Base-by-base conservation (phyloP, 164 flowering plant species). In the Cinnamomum micranthum region DNA sequence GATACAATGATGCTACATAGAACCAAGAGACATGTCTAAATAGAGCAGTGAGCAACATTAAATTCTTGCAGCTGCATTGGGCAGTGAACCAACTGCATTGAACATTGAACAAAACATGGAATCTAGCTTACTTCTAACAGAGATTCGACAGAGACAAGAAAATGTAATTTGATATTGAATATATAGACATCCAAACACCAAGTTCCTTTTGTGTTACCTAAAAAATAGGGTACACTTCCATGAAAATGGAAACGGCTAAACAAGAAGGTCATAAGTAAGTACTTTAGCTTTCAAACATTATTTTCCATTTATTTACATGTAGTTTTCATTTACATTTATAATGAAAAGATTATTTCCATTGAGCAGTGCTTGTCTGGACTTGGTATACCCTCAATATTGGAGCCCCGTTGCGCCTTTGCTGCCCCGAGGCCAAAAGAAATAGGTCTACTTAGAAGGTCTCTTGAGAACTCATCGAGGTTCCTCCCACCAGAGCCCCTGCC, bases 341-440 rank as follows among this genome's bases (percentile, higher is more conserved):
- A 2, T 71, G 35, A n/a, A 35, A 35, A 35, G 41, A 35, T 6
- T n/a, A 4, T 25, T 55, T 71, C 17, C 15, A 41, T n/a, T 33
- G 0, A 74, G 69, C 41, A 85, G 85, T 64, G 76, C 31, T 17
- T 63, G 27, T 25, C 58, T 5, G 74, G 50, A 2, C 7, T 83
- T 3, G 1, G 35, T 3, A 6, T 0, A 1, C 47, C 28, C 14
- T 33, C 81, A 17, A 78, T 85, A 70, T 73, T 85, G 71, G 84
- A 82, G 33, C 80, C 80, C 11, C 28, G 59, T 0, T 85, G 87
- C 72, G 23, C 47, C 23, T 58, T 67, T 70, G 75, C 51, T 24
- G 33, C 77, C 31, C 75, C 79, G 25, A 52, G 66, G 59, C 71
- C 69, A 24, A 35, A 33, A 6, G 50, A 68, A 50, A 27, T 50